Evolutionary conservation across 176 grass and related monocot genomes (phyloP).

Genomic region (Eragrostis nindensis): DNA sequence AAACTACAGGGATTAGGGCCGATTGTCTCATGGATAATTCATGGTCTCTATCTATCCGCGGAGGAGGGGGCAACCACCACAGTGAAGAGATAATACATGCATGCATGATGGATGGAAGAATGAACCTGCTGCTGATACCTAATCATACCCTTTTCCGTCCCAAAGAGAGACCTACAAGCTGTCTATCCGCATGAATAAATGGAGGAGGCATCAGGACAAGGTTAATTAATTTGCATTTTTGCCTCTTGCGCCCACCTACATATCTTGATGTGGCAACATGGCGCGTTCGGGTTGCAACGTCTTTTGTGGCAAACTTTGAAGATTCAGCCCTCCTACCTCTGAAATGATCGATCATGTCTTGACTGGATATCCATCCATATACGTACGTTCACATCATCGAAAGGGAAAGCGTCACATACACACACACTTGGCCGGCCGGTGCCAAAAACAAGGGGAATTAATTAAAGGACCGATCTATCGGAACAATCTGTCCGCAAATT

Average conservation of each 20-base stretch:
- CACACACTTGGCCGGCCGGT: no score
- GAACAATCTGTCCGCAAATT: no score
- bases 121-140: slow-evolving; percentile 38
- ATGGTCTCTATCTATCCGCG: slow-evolving; percentile 50
- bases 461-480: no score
- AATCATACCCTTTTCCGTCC: slow-evolving; percentile 41
- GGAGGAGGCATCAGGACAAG: slow-evolving; percentile 34
- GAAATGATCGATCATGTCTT: neutral
- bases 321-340: neutral
- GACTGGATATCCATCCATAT: neutral
- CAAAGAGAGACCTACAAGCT: slow-evolving; percentile 43
- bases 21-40: slow-evolving; percentile 25
- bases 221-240: slow-evolving; percentile 15
- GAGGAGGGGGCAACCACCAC: slow-evolving; percentile 63
- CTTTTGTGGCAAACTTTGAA: slow-evolving; percentile 19
- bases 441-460: no score
- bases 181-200: slow-evolving; percentile 40
- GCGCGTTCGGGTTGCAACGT: neutral
- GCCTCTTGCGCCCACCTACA: neutral
- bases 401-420: no score
- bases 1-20: slow-evolving; percentile 54
- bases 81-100: slow-evolving; percentile 12
- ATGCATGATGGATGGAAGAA: no score
- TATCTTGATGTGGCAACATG: slow-evolving; percentile 10
- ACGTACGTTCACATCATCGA: no score